These are phyloP conservation scores for Podochytrium sp. DNA, from an alignment of 192 early-diverging fungal species.

Conservation along the genomic window DNA sequence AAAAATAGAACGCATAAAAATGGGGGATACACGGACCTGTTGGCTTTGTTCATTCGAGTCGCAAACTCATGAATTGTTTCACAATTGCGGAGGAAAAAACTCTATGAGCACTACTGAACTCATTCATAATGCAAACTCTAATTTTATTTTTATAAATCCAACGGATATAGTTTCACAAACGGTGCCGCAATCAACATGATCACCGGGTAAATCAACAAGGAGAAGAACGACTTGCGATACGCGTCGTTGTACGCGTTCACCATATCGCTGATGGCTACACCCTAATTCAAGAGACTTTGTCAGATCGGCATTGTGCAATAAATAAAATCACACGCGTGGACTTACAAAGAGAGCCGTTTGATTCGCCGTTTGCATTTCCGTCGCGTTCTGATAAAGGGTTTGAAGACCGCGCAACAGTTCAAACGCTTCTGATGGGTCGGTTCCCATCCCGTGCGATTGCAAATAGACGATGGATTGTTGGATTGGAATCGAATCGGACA, in stretches of 20 bases:
- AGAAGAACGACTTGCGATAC: neutral
- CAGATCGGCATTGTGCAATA: too few species aligned
- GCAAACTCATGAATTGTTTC: too few species aligned
- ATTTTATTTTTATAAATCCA: neutral
- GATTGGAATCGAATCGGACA: neutral
- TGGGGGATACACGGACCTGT: too few species aligned
- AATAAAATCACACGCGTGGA: too few species aligned
- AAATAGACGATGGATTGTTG: neutral
- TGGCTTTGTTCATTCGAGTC: too few species aligned
- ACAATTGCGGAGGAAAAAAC: too few species aligned
- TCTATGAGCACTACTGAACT: too few species aligned
- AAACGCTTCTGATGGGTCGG: neutral
- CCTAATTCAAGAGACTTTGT: too few species aligned
- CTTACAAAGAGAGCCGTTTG: too few species aligned
- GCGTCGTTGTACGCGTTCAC: neutral
- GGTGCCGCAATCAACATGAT: neutral
- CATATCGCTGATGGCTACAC: neutral
- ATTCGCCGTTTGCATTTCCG: too few species aligned
- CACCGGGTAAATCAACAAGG: neutral
- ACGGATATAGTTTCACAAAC: neutral
- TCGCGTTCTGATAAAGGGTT: neutral
- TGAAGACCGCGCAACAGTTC: neutral
- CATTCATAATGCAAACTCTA: too few species aligned
- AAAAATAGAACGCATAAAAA: too few species aligned
- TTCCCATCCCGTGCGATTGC: neutral